Evolutionary conservation across 1,284 basidiomycete species (phyloP).

Genomic region (Boletellus deceptivus): DNA sequence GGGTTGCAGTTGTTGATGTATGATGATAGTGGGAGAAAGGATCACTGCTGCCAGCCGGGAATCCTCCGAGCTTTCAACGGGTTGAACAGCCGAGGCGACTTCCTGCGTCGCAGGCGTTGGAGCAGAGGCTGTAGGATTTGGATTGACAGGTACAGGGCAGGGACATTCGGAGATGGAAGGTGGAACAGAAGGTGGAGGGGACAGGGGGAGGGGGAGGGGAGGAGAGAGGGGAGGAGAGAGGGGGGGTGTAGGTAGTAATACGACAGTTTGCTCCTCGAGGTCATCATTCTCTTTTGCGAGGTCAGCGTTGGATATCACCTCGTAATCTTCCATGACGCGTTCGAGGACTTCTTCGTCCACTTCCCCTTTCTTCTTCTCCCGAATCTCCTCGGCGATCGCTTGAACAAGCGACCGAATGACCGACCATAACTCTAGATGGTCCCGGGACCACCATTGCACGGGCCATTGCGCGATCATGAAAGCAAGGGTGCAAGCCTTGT

Average conservation of each 20-base stretch:
- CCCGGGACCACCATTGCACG: conserved; percentile 58
- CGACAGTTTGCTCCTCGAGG: conserved; percentile 8
- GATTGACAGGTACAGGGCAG: not conserved
- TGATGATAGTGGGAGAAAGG: conserved; percentile 27
- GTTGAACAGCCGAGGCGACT: not conserved
- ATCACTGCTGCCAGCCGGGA: conserved; percentile 16
- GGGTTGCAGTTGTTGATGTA: conserved; percentile 24
- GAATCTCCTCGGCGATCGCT: conserved; percentile 62
- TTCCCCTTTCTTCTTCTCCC: conserved; percentile 45
- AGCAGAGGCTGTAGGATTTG: not conserved
- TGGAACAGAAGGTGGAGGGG: conserved; percentile 17
- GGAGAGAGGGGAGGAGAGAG: conserved; percentile 14
- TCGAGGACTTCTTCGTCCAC: conserved; percentile 47
- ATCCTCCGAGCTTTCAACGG: conserved; percentile 3
- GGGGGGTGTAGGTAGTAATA: conserved; percentile 25
- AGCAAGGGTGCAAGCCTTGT: conserved; percentile 51
- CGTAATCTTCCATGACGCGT: conserved; percentile 37
- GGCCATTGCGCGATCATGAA: conserved; percentile 67
- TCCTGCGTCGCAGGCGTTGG: conserved; percentile 4
- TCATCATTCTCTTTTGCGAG: conserved; percentile 19
- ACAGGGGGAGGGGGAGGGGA: conserved; percentile 9
- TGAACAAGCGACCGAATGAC: conserved; percentile 56
- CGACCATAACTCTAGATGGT: conserved; percentile 57
- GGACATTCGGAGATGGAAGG: conserved; percentile 21
- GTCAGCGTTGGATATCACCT: conserved; percentile 27